These are phyloP conservation scores for Paradendryphiella salina DNA, from an alignment of 2,329 filamentous ascomycete species.

Conservation along the genomic window DNA sequence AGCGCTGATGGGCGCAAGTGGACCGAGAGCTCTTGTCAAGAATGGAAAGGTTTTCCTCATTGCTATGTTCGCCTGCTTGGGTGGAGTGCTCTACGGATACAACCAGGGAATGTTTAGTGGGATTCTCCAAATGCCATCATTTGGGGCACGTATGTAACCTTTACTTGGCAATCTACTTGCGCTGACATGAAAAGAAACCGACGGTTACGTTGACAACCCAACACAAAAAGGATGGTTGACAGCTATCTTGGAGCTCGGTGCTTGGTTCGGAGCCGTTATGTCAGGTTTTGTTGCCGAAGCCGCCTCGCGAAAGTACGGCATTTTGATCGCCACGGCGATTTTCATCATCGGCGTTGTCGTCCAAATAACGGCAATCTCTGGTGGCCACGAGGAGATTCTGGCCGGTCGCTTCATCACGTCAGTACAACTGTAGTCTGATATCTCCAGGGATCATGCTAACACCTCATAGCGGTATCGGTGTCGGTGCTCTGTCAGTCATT, in stretches of 20 bases:
- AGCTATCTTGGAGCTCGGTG: slow-evolving; percentile 73
- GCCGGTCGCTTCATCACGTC: slow-evolving; percentile 71
- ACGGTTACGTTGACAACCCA: slow-evolving; percentile 42
- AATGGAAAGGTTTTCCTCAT: slow-evolving; percentile 60
- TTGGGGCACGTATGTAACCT: slow-evolving; percentile 44
- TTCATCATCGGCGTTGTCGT: slow-evolving; percentile 73
- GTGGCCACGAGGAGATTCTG: slow-evolving; percentile 64
- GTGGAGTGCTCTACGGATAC: slow-evolving; percentile 66
- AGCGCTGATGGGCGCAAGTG: slow-evolving; percentile 38
- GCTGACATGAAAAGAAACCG: slow-evolving; percentile 46
- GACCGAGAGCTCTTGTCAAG: slow-evolving; percentile 55
- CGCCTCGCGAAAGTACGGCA: slow-evolving; percentile 68
- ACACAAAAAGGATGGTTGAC: slow-evolving; percentile 55
- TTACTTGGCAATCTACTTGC: neutral
- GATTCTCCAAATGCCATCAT: slow-evolving; percentile 59
- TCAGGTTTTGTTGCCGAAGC: slow-evolving; percentile 73
- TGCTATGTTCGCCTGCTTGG: slow-evolving; percentile 58
- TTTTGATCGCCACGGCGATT: slow-evolving; percentile 66
- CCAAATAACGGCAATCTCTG: slow-evolving; percentile 64
- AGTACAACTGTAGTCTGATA: slow-evolving; percentile 12
- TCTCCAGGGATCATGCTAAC: slow-evolving; percentile 14
- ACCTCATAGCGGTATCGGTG: slow-evolving; percentile 58
- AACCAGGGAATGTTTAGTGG: slow-evolving; percentile 79
- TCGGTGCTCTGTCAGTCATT: slow-evolving; percentile 70
- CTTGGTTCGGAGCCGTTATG: slow-evolving; percentile 73